Percentiles rank a stretch among this genome's conserved stretches.
Evolutionary conservation across 768 basidiomycete genomes (phyloP).

Genomic region (Lactarius deliciosus): DNA sequence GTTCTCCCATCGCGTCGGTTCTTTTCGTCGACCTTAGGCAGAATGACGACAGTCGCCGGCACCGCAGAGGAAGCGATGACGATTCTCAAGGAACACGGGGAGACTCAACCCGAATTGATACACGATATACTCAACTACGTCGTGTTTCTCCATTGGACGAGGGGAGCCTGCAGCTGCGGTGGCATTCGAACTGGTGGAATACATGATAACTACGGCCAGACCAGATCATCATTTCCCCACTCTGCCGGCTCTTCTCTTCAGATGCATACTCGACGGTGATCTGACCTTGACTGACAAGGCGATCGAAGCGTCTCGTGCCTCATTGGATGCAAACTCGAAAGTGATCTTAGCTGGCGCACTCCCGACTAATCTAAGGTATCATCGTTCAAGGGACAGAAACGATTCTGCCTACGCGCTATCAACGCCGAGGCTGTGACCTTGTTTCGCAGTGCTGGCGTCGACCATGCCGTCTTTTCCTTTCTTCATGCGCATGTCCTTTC

Average conservation of each 20-base stretch:
- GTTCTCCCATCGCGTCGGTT: too few relatives aligned
- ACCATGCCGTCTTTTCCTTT: constrained; percentile 2
- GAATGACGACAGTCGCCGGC: constrained; percentile 6
- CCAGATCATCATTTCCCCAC: constrained; percentile 1
- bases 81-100: not conserved
- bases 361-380: constrained; percentile 12
- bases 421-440: constrained; percentile 8
- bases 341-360: constrained; percentile 7
- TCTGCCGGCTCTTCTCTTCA: constrained; percentile 10
- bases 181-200: constrained; percentile 11
- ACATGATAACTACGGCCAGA: not conserved
- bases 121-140: constrained; percentile 10
- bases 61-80: constrained; percentile 5
- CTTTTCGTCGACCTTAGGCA: constrained; percentile 9
- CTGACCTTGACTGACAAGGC: not conserved
- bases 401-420: constrained; percentile 1
- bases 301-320: constrained; percentile 6
- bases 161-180: constrained; percentile 5
- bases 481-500: constrained; percentile 17
- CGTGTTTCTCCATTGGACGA: constrained; percentile 8
- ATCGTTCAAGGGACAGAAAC: constrained; percentile 12
- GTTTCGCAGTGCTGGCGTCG: constrained; percentile 2
- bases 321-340: not conserved
- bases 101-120: constrained; percentile 2
- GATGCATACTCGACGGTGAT: not conserved